Conservation (phyloP, 495 filamentous ascomycete genomes). For the Daldinia concentrica region DNA sequence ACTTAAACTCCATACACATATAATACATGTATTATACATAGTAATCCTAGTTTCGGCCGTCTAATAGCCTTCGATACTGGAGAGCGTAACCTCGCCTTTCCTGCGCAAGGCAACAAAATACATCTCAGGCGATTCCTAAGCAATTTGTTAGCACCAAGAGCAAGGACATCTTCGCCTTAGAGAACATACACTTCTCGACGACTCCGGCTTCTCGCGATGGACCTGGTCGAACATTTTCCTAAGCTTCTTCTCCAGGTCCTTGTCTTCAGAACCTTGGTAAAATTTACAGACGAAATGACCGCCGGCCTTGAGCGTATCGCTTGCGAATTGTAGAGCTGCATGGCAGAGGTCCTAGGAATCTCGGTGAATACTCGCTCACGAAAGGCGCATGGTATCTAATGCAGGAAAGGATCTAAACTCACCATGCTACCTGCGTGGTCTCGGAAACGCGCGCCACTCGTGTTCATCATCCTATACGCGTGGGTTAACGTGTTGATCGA, state of each 20-base stretch:
- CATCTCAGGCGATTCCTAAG: slow-evolving; percentile 87
- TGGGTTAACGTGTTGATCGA: slow-evolving; percentile 88
- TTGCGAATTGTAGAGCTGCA: slow-evolving; percentile 82
- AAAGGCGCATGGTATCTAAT: neutral
- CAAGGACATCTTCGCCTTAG: neutral
- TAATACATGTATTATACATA: slow-evolving; percentile 7
- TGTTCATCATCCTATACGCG: slow-evolving; percentile 99
- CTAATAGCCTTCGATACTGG: neutral
- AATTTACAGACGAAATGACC: slow-evolving; percentile 98
- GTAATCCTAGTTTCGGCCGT: neutral
- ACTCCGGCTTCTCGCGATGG: slow-evolving; percentile 85
- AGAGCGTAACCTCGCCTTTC: slow-evolving; percentile 54
- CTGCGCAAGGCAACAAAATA: slow-evolving; percentile 83
- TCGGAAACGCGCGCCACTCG: slow-evolving; percentile 82
- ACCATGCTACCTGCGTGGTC: slow-evolving; percentile 98
- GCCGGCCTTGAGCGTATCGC: slow-evolving; percentile 80
- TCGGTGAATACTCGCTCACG: slow-evolving; percentile 5
- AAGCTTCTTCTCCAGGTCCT: slow-evolving; percentile 74
- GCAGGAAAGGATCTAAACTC: slow-evolving; percentile 43
- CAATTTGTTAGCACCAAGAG: slow-evolving; percentile 7
- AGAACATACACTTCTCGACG: slow-evolving; percentile 79
- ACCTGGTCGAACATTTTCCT: slow-evolving; percentile 80
- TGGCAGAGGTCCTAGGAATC: slow-evolving; percentile 81
- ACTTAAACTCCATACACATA: neutral
- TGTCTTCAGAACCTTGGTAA: slow-evolving; percentile 90